Evolutionary conservation across 495 filamentous ascomycete species (phyloP), one percentile per base, ranked within the genome.

Genomic region (Filosporella fistucella): DNA sequence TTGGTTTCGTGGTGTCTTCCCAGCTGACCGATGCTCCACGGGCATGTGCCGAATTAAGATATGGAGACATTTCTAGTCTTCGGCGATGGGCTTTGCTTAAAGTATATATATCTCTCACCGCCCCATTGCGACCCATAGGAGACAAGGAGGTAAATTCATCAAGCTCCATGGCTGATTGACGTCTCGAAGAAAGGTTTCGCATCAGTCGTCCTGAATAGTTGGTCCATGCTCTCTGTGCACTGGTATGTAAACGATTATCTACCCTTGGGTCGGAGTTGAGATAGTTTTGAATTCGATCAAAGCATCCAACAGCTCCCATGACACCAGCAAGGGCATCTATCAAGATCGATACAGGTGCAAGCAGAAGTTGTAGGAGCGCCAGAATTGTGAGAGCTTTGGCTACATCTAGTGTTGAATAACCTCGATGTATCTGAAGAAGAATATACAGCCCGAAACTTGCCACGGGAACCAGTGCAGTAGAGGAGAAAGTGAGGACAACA

Each of bases 361-460:
- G 59, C 33, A 69, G 28, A 6, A 70, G 45, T 1, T 55, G 48
- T 13, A 70, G 62, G 17, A 70, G 45, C 1, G 68, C 51, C 0
- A 70, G 49, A 0, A 59, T 57, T 14, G 67, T 68, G 40, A 70
- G 68, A 2, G 56, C 58, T 34, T 47, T 54, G 8, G 49, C 42
- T 12, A 35, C 29, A 24, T 42, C 39, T 6, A 42, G 22, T 14
- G 39, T 42, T 8, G 39, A 14, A 23, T 24, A 20, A n/a, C 22
- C 2, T 28, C 14, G 14, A n/a, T 11, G 14, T 20, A n/a, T 20
- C 39, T 14, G 29, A 23, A n/a, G 29, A 20, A 2, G 23, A 24
- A 26, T 23, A 42, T 4, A 25, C 23, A 25, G 39, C 39, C 25
- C 29, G 22, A 42, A 24, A 16, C 25, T 42, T 10, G 39, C 21